A percentile compares a stretch with the other conserved stretches of the same genome.
Evolutionary conservation across 192 early-diverging fungal species (phyloP).

Genomic region (Mortierella hygrophila): DNA sequence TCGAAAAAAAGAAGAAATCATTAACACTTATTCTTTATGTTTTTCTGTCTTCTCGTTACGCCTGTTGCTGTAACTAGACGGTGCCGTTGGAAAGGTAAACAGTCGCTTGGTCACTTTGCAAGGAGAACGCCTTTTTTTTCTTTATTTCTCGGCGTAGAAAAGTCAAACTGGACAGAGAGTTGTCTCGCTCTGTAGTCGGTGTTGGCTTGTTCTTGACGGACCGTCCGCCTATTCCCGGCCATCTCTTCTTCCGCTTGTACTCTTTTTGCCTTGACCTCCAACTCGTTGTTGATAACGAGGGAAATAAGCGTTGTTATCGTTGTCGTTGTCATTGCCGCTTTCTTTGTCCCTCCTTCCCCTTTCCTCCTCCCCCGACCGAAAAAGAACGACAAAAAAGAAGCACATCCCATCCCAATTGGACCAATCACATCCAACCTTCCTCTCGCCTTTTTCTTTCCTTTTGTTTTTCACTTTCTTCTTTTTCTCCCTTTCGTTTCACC

Average conservation of each 20-base stretch:
- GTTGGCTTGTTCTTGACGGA: neutral
- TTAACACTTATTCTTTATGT: neutral
- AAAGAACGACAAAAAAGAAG: constrained; percentile 7
- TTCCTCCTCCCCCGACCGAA: neutral
- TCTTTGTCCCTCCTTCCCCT: neutral
- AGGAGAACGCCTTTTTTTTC: neutral
- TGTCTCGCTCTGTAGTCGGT: neutral
- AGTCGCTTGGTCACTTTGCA: neutral
- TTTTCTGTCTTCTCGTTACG: neutral
- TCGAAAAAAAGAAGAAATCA: neutral
- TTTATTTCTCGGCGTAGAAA: neutral
- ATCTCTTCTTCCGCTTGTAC: neutral
- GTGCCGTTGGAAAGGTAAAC: constrained; percentile 27
- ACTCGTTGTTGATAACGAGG: neutral
- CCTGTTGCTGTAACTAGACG: constrained; percentile 1
- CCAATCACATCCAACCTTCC: neutral
- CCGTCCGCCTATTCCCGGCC: neutral
- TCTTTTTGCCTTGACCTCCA: neutral
- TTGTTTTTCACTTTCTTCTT: neutral
- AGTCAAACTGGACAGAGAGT: neutral
- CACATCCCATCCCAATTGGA: constrained; percentile 2
- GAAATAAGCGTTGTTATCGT: neutral
- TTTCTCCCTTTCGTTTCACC: constrained; percentile 3
- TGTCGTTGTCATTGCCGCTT: too few species aligned
- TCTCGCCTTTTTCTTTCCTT: neutral